A percentile compares a stretch with the other conserved stretches of the same genome.
phyloP scores from a whole-genome alignment of 2,329 filamentous ascomycete species.

The Leptographium procerum region DNA sequence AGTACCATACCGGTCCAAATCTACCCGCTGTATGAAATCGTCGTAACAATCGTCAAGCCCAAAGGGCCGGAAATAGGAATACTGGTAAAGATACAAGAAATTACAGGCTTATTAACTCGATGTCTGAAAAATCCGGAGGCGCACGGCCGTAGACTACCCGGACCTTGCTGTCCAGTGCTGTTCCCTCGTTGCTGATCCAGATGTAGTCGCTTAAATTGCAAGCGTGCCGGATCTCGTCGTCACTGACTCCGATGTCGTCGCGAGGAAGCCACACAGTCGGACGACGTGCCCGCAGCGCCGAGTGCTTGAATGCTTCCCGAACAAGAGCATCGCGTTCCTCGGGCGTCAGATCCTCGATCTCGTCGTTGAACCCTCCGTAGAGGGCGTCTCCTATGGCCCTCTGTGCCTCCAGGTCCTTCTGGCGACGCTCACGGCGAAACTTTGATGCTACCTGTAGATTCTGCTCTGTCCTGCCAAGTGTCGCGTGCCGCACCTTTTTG shows the following conservation, averaged over 20 bases:
- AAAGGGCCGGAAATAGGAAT: not conserved
- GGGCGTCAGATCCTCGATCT: constrained; percentile 86
- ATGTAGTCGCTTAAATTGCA: constrained; percentile 65
- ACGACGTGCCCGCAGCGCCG: constrained; percentile 69
- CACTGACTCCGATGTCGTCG: constrained; percentile 80
- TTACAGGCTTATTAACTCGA: constrained; percentile 72
- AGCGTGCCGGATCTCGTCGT: constrained; percentile 79
- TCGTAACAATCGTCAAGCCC: not conserved
- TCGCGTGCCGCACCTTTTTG: constrained; percentile 34
- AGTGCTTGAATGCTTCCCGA: constrained; percentile 81
- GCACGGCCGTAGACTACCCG: constrained; percentile 75
- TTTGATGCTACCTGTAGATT: constrained; percentile 30
- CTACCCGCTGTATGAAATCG: not conserved
- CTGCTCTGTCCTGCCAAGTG: constrained; percentile 28
- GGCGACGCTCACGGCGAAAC: constrained; percentile 37
- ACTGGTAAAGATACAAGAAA: not conserved
- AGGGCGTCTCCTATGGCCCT: constrained; percentile 65
- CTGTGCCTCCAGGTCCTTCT: constrained; percentile 60
- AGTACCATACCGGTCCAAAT: not conserved
- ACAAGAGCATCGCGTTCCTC: constrained; percentile 80
- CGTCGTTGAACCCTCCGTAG: constrained; percentile 79
- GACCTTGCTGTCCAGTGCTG: constrained; percentile 72
- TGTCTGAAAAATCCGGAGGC: constrained; percentile 80
- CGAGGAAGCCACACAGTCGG: constrained; percentile 91
- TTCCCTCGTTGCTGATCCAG: constrained; percentile 91